Base-by-base conservation (phyloP, 805 yeast species). In the Phaffomyces thermotolerans region DNA sequence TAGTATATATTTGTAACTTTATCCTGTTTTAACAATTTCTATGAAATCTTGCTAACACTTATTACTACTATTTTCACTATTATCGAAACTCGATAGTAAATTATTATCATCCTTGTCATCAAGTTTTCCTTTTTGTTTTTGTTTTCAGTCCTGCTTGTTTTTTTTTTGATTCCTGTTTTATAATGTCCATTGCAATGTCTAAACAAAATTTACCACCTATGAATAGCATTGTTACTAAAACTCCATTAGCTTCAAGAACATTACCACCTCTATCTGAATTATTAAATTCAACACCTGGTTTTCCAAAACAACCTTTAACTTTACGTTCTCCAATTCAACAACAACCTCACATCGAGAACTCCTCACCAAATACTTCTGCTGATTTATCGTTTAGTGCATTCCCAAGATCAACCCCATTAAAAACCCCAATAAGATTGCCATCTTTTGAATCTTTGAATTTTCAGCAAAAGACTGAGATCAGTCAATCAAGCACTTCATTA, bases 391-490 rank as follows among this genome's bases (percentile, higher is more conserved):
- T 10, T 27, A 27, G 14, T 27, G 29, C 13, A 27, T 27, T 27
- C 13, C 29, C 29, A 27, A 27, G 29, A 27, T 27, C 14, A 15
- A 18, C 10, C 20, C 33, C 45, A 6, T 37, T 48, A 36, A 48
- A 50, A 22, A 57, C 59, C 3, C 60, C 60, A 10, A 27, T 56
- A 4, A 54, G 57, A 48, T 45, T 57, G 4, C 62, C 62, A 2
- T 56, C 60, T 2, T 52, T 56, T 37, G 58, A 55, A 23, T 50
- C 59, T 5, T 37, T 57, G 25, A 48, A 48, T 22, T 48, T 56
- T 18, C 49, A 45, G 34, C 44, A 52, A 0, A 40, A 43, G 25
- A 25, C 47, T 36, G 39, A 39, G 3, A 3, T 27, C 3, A 27
- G 13, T 27, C 29, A 27, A 27, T 10, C 29, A 25, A 9, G 12